Evolutionary conservation across 1,284 basidiomycete species (phyloP).

Genomic region (Moesziomyces parantarcticus): DNA sequence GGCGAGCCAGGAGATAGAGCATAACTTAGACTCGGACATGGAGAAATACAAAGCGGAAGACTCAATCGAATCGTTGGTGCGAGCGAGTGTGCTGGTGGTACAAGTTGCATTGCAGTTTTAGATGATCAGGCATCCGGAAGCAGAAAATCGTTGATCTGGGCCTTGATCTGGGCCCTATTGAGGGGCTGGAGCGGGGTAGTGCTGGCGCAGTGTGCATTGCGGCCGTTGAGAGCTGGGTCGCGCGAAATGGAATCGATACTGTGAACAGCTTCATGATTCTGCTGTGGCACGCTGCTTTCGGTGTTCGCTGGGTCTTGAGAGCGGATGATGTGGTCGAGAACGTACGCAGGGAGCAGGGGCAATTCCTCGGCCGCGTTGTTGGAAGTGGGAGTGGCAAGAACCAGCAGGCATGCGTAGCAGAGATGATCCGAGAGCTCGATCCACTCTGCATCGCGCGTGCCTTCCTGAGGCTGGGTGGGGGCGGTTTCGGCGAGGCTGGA

Average conservation of each 20-base stretch:
- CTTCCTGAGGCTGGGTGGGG: not conserved
- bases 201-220: slow-evolving; percentile 7
- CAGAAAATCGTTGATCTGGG: slow-evolving; percentile 42
- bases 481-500: slow-evolving; percentile 25
- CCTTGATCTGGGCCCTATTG: slow-evolving; percentile 31
- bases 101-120: not conserved
- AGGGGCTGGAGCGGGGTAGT: slow-evolving; percentile 18
- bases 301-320: not conserved
- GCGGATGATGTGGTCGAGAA: slow-evolving; percentile 9
- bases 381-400: slow-evolving; percentile 10
- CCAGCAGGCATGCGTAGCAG: slow-evolving; percentile 33
- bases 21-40: not conserved
- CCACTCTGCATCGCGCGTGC: not conserved
- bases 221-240: not conserved
- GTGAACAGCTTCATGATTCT: not conserved
- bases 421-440: slow-evolving; percentile 29
- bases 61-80: no score
- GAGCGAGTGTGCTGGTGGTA: not conserved
- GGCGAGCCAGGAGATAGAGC: no score
- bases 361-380: not conserved
- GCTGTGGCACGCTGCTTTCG: not conserved
- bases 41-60: not conserved
- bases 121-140: slow-evolving; percentile 17
- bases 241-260: not conserved
- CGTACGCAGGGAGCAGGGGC: slow-evolving; percentile 21